These are phyloP conservation scores for Talaromyces marneffei DNA, from an alignment of 2,329 filamentous ascomycete genomes.

Conservation along the genomic window DNA sequence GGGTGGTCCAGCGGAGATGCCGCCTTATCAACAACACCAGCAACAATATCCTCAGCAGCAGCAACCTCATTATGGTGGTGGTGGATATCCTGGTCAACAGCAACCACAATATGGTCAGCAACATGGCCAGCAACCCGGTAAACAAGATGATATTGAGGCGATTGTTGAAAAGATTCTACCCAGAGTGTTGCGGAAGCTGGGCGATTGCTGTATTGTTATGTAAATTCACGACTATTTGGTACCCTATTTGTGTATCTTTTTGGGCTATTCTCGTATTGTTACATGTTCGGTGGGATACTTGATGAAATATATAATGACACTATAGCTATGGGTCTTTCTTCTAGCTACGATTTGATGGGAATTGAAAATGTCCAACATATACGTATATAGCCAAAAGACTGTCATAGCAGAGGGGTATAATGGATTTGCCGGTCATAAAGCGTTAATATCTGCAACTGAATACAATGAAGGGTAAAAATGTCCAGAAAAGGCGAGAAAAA, in stretches of 20 bases:
- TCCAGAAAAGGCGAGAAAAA: neutral
- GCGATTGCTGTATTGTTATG: slow-evolving; percentile 70
- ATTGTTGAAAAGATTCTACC: slow-evolving; percentile 57
- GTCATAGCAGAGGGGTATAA: slow-evolving; percentile 10
- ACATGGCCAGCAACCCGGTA: slow-evolving; percentile 34
- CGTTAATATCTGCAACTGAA: neutral
- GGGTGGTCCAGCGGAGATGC: slow-evolving; percentile 58
- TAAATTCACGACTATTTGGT: slow-evolving; percentile 34
- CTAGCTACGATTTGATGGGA: neutral
- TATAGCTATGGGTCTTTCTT: neutral
- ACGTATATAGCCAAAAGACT: neutral
- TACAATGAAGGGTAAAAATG: neutral
- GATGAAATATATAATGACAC: neutral
- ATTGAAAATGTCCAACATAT: no score
- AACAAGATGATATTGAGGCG: slow-evolving; percentile 55
- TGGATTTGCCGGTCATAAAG: neutral
- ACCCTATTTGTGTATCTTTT: neutral
- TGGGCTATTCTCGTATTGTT: neutral
- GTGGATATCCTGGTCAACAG: slow-evolving; percentile 34
- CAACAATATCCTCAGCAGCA: slow-evolving; percentile 30
- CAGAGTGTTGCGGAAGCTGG: slow-evolving; percentile 58
- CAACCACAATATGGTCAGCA: slow-evolving; percentile 30
- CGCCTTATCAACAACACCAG: slow-evolving; percentile 17
- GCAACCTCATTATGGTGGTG: slow-evolving; percentile 30
- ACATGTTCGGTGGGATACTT: neutral